Base-by-base conservation (phyloP, 2,329 filamentous ascomycete species). In the Botrytis tulipae region DNA sequence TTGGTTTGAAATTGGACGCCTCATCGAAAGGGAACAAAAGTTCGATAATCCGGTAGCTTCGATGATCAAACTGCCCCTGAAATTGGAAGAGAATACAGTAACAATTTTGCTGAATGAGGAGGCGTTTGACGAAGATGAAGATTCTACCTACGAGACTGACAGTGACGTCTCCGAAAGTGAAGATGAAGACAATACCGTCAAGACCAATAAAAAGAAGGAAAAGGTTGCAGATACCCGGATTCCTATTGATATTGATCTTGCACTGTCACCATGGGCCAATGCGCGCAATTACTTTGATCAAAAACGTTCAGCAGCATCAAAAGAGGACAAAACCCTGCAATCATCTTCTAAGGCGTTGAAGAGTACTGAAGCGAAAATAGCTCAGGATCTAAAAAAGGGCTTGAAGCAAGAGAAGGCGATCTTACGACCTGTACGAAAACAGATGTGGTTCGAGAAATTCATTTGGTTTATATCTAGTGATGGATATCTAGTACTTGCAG, bases 391-490 rank as follows among this genome's bases (percentile, higher is more conserved):
- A 35, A 97, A 93, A 83, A 95, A 94, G 79, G 92, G 91, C 0
- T 83, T 98, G 73, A 97, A 97, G 83, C 92, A 96, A 80, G 96
- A 98, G 83, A 98, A 97, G 82, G 91, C 94, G 32, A 85, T 97
- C 2, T 84, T 98, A 16, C 90, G 95, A 63, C 94, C 92, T 0
- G 91, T 97, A 14, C 89, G 96, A 73, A 92, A 91, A 79, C 92
- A 91, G 77, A 88, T 95, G 79, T 99, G 96, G 96, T 99, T 98
- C 78, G 96, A 99, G 80, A 99, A 99, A 82, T 99, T 97, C 79
- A 86, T 91, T 42, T 98, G 94, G 87, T 99, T 99, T 83, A 89
- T 98, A 78, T 98, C 95, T 0, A 97, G 94, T 0, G 96, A 99
- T 80, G 95, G 95, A 7, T 98, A 98, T 81, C 87, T 99, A 9